Evolutionary conservation across 352 stramenopile genomes (phyloP), one percentile per base, ranked within the genome.

Genomic region (Phytophthora pinifolia): DNA sequence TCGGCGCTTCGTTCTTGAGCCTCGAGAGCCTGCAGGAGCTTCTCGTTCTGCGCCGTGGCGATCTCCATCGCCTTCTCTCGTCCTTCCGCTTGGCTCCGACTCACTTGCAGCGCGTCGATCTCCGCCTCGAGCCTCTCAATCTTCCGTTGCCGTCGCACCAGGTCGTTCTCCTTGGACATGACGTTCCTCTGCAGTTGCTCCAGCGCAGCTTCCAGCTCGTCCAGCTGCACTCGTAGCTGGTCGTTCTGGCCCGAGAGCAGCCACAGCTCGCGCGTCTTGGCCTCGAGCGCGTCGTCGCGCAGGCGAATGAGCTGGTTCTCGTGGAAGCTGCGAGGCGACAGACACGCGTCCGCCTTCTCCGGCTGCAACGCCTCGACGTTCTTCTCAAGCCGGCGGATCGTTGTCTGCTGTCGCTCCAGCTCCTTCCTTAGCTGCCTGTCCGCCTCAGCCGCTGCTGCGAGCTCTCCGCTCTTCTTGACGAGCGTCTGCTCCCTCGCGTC

Each of bases 221-320:
- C 80, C 29, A 93, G 56, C 46, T 93, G 76, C 14, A 66, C 60
- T 3, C 72, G 78, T 0, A 93, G 65, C 33, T 78, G 67, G 27
- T 87, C 79, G 44, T 93, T 91, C 30, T 88, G 66, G 0, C 75
- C 77, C 4, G 69, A 75, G 7, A 93, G 57, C 10, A 93, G 60
- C 73, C 76, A 88, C 9, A 93, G 67, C 42, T 93, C 79, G 15
- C 81, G 75, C 1, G 72, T 79, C 33, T 90, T 90, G 18, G 79
- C 79, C 9, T 70, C 56, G 41, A 93, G 80, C 22, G 79, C 77
- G 34, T 93, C 83, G 49, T 93, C 83, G 1, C 83, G 72, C 10
- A 93, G 64, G 34, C 73, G 66, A 31, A 93, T 86, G 20, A 93
- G 65, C 45, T 89, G 76, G 36, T 83, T 86, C 46, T 93, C 83